Evolutionary conservation across 2,329 filamentous ascomycete species (phyloP).

Genomic region (Chaetomiaceae sp.): DNA sequence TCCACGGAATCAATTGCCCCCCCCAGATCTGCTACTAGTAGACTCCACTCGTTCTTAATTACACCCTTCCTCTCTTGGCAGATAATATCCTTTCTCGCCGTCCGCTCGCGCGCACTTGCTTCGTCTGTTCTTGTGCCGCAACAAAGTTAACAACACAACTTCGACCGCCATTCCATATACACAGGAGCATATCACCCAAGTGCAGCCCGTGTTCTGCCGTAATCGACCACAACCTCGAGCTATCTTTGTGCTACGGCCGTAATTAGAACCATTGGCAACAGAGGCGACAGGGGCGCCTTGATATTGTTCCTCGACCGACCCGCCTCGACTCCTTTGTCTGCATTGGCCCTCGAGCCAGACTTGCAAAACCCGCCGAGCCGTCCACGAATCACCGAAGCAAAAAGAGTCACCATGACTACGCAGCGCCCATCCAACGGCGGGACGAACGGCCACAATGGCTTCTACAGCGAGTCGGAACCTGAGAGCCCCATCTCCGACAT

Average conservation of each 20-base stretch:
- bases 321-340: conserved; percentile 1
- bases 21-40: background rate
- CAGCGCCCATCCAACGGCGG: conserved; percentile 12
- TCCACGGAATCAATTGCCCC: background rate
- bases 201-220: background rate
- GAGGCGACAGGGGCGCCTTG: too few relatives aligned
- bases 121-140: background rate
- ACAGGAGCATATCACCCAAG: background rate
- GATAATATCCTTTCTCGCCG: conserved; percentile 7
- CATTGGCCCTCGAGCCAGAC: too few relatives aligned
- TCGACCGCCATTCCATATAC: background rate
- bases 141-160: too few relatives aligned
- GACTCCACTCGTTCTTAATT: conserved; percentile 8
- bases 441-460: conserved; percentile 14
- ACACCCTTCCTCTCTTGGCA: conserved; percentile 12
- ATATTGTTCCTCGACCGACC: conserved; percentile 13
- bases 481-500: conserved; percentile 17
- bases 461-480: conserved; percentile 6
- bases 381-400: background rate
- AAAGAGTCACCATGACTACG: conserved; percentile 15
- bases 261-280: conserved; percentile 1
- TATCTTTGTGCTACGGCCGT: conserved; percentile 12
- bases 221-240: background rate
- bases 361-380: background rate
- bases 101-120: background rate